A percentile compares a stretch with the other conserved stretches of the same genome.
Conservation (phyloP, 805 yeast species). For the Metschnikowia noctiluminum region DNA sequence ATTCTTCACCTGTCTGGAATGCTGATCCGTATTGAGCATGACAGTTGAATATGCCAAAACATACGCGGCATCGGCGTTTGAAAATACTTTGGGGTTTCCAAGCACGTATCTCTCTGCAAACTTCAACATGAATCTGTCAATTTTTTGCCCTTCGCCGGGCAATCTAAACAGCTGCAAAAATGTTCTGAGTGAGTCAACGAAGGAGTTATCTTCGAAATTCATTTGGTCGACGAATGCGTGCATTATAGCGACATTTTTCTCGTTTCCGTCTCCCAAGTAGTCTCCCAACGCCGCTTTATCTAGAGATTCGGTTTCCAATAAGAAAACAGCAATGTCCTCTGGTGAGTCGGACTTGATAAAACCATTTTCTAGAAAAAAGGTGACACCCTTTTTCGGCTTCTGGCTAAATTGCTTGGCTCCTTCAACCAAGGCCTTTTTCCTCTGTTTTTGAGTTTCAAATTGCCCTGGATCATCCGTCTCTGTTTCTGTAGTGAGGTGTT, state of each 20-base stretch:
- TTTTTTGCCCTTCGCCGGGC: slow-evolving; percentile 98
- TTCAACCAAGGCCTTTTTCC: slow-evolving; percentile 77
- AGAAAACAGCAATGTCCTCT: slow-evolving; percentile 66
- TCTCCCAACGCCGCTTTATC: slow-evolving; percentile 88
- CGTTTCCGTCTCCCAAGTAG: slow-evolving; percentile 85
- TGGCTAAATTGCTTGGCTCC: slow-evolving; percentile 78
- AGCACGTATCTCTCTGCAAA: slow-evolving; percentile 90
- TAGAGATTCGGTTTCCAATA: slow-evolving; percentile 67
- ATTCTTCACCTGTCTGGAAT: slow-evolving; percentile 78
- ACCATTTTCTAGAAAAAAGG: slow-evolving; percentile 54
- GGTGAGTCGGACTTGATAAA: slow-evolving; percentile 65
- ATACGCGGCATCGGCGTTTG: slow-evolving; percentile 93
- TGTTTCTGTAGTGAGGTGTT: slow-evolving; percentile 49
- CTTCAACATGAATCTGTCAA: slow-evolving; percentile 93
- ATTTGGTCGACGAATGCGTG: slow-evolving; percentile 88
- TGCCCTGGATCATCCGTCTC: slow-evolving; percentile 73
- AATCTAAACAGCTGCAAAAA: slow-evolving; percentile 86
- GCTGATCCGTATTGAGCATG: slow-evolving; percentile 91
- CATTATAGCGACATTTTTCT: slow-evolving; percentile 75
- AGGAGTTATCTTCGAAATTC: slow-evolving; percentile 65
- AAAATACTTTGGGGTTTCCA: slow-evolving; percentile 84
- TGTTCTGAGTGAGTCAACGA: slow-evolving; percentile 81
- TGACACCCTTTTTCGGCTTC: slow-evolving; percentile 80
- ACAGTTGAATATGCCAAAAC: slow-evolving; percentile 88
- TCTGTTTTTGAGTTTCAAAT: slow-evolving; percentile 78